Conservation (phyloP, 2,329 filamentous ascomycete species). For the Fusarium sp. region DNA sequence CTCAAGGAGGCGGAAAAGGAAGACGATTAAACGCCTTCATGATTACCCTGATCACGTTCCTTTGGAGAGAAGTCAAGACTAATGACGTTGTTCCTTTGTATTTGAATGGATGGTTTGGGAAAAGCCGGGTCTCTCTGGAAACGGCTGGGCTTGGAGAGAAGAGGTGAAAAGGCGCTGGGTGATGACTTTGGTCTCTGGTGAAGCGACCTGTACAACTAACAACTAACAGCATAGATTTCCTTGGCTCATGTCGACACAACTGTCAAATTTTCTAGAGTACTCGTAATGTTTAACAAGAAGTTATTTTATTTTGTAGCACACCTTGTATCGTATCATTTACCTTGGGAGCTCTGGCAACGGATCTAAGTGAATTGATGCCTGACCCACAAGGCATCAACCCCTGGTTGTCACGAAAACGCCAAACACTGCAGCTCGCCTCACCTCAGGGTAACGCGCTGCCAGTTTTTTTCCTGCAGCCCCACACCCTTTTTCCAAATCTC, state of each 20-base stretch:
- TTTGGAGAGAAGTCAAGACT: neutral
- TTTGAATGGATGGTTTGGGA: neutral
- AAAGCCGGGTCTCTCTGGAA: constrained; percentile 5
- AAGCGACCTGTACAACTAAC: constrained; percentile 40
- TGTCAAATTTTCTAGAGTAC: constrained; percentile 28
- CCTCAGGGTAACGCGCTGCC: constrained; percentile 34
- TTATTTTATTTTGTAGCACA: neutral
- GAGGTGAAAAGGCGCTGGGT: constrained; percentile 20
- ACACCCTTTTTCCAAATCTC: constrained; percentile 39
- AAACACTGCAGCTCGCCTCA: constrained; percentile 7
- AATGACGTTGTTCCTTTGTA: constrained; percentile 6
- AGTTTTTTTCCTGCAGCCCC: constrained; percentile 47
- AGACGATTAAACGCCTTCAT: constrained; percentile 31
- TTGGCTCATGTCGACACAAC: constrained; percentile 36
- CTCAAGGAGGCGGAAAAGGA: constrained; percentile 58
- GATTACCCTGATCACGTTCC: neutral
- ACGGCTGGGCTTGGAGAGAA: constrained; percentile 8
- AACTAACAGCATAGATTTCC: constrained; percentile 40
- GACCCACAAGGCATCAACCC: constrained; percentile 32
- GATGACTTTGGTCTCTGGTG: constrained; percentile 20
- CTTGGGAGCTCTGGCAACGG: neutral
- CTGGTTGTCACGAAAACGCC: constrained; percentile 24
- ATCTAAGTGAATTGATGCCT: constrained; percentile 31
- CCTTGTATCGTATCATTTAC: neutral
- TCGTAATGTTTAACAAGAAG: constrained; percentile 4